phyloP scores from a whole-genome alignment of 768 basidiomycete genomes.

The Cantharellus cinnabarinus region DNA sequence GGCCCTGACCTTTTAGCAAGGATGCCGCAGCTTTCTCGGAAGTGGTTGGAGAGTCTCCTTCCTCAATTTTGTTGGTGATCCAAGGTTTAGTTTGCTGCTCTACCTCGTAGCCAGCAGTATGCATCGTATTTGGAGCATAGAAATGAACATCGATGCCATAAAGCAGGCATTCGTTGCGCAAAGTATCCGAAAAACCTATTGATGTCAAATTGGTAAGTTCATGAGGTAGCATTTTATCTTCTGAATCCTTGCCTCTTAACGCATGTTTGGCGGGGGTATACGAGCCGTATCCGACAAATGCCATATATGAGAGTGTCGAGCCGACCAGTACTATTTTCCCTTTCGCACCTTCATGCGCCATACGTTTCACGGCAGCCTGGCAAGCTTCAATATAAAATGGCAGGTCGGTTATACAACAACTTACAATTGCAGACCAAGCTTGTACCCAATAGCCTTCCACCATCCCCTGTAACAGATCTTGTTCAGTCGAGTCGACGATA shows the following conservation, averaged over 20 bases:
- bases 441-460: conserved; percentile 35
- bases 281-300: conserved; percentile 54
- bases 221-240: background rate
- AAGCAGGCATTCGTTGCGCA: conserved; percentile 59
- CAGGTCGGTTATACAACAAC: conserved; percentile 6
- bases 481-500: conserved; percentile 48
- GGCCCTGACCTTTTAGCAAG: conserved; percentile 34
- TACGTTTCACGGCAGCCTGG: conserved; percentile 41
- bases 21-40: conserved; percentile 41
- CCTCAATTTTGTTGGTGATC: conserved; percentile 58
- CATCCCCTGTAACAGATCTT: conserved; percentile 37
- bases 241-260: conserved; percentile 36
- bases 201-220: background rate
- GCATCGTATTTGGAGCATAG: conserved; percentile 69
- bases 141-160: conserved; percentile 64
- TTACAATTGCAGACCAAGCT: conserved; percentile 32
- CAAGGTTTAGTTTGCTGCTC: conserved; percentile 64
- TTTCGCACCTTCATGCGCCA: conserved; percentile 39
- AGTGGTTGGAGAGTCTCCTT: conserved; percentile 39
- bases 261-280: conserved; percentile 80
- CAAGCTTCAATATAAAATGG: conserved; percentile 3
- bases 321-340: conserved; percentile 34
- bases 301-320: conserved; percentile 54
- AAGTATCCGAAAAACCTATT: conserved; percentile 61
- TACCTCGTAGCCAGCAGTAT: conserved; percentile 49